A percentile compares a stretch with the other conserved stretches of the same genome.
Evolutionary conservation across 108 stramenopile genomes (phyloP).

Genomic region (Nitzschia sp.): DNA sequence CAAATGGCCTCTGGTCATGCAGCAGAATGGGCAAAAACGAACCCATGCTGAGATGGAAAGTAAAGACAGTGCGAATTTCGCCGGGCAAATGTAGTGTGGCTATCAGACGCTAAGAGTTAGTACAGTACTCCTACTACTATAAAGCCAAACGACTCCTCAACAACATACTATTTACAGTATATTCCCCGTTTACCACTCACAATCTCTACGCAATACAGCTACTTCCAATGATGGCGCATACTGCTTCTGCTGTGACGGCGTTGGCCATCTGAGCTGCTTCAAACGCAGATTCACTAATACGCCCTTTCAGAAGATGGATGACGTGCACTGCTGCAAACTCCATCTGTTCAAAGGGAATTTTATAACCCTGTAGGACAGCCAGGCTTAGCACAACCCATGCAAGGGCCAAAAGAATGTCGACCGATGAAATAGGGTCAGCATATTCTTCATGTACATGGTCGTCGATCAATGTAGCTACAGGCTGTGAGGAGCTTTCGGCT

Average conservation of each 20-base stretch:
- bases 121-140: neutral
- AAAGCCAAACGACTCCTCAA: neutral
- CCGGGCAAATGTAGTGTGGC: slow-evolving; percentile 44
- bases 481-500: too few species aligned
- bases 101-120: neutral
- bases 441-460: neutral
- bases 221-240: neutral
- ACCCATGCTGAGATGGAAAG: neutral
- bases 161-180: too few species aligned
- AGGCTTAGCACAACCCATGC: slow-evolving; percentile 1
- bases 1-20: slow-evolving; percentile 72
- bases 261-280: neutral
- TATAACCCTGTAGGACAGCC: neutral
- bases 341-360: neutral
- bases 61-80: slow-evolving; percentile 38
- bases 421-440: neutral
- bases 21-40: slow-evolving; percentile 25
- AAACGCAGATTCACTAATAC: neutral
- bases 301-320: neutral
- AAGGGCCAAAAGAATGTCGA: slow-evolving; percentile 1
- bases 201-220: neutral
- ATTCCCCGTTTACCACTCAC: too few species aligned
- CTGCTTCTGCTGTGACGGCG: neutral
- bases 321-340: neutral
- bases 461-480: neutral